Percentiles rank a stretch among this genome's conserved stretches.
phyloP scores from a whole-genome alignment of 2,329 filamentous ascomycete genomes.

The Penicillium glabrum region DNA sequence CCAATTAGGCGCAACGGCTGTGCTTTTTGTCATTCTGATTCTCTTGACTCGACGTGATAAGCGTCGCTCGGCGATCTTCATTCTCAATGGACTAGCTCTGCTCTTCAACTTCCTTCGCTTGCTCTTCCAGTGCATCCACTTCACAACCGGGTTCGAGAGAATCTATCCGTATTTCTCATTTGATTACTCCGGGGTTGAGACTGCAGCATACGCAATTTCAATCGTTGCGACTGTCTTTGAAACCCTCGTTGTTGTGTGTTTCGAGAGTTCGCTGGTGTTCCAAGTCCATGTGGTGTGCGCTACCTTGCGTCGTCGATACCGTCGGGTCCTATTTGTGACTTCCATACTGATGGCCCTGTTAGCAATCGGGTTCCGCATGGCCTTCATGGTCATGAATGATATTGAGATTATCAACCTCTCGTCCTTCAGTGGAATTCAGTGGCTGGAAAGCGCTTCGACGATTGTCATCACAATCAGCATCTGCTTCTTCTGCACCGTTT shows the following conservation, averaged over 20 bases:
- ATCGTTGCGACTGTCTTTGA: conserved; percentile 52
- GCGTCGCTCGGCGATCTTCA: conserved; percentile 62
- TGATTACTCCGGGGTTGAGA: conserved; percentile 55
- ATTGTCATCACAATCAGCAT: conserved; percentile 58
- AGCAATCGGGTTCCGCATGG: conserved; percentile 56
- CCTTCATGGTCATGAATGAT: conserved; percentile 51
- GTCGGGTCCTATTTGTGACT: conserved; percentile 46
- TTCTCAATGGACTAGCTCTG: conserved; percentile 65
- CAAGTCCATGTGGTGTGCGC: conserved; percentile 65
- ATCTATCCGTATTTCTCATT: conserved; percentile 60
- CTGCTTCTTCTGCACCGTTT: conserved; percentile 63
- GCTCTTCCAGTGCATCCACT: conserved; percentile 50
- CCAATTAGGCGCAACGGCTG: conserved; percentile 67
- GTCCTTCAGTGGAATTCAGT: conserved; percentile 31
- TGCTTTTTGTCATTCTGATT: conserved; percentile 66
- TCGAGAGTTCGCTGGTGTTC: conserved; percentile 61
- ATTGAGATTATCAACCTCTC: conserved; percentile 36
- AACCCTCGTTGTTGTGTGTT: conserved; percentile 54
- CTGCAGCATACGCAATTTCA: conserved; percentile 46
- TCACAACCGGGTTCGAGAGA: conserved; percentile 60
- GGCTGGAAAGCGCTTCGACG: conserved; percentile 48
- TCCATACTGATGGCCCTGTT: conserved; percentile 53
- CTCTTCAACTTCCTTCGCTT: conserved; percentile 59
- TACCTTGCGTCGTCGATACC: conserved; percentile 46
- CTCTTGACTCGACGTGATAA: conserved; percentile 67